Conservation (phyloP, 2,329 filamentous ascomycete genomes). For the Alternaria longipes region DNA sequence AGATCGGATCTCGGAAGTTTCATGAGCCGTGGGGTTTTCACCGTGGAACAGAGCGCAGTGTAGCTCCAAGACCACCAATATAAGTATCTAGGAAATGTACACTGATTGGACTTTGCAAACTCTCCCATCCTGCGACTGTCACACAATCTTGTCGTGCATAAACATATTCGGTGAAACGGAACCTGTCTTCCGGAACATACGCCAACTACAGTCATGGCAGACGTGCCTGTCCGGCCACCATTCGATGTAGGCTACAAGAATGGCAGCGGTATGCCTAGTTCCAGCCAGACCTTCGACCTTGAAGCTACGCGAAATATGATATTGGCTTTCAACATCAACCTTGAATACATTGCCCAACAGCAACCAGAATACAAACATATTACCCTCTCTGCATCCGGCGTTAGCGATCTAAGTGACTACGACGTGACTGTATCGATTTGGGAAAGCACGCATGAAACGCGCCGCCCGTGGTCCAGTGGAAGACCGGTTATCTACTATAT, state of each 20-base stretch:
- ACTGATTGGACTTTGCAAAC: too few relatives aligned
- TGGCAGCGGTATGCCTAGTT: neutral
- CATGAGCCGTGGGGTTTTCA: neutral
- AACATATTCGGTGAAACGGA: too few relatives aligned
- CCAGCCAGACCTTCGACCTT: neutral
- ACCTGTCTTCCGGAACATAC: too few relatives aligned
- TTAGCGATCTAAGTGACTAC: too few relatives aligned
- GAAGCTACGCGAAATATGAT: neutral
- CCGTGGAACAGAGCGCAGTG: neutral
- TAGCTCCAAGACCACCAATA: neutral
- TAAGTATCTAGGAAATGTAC: too few relatives aligned
- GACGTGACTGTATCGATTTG: too few relatives aligned
- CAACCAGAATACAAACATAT: neutral
- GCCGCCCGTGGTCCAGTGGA: too few relatives aligned
- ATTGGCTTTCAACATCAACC: neutral
- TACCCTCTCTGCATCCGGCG: neutral
- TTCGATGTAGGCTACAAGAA: neutral
- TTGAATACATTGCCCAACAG: neutral
- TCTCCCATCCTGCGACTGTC: too few relatives aligned
- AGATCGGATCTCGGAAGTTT: neutral
- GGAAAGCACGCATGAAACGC: too few relatives aligned
- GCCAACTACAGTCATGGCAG: neutral
- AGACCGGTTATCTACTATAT: constrained; percentile 30
- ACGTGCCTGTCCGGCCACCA: neutral
- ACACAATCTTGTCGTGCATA: too few relatives aligned